phyloP scores from a whole-genome alignment of 2,329 filamentous ascomycete genomes.

The Monosporascus sp. region DNA sequence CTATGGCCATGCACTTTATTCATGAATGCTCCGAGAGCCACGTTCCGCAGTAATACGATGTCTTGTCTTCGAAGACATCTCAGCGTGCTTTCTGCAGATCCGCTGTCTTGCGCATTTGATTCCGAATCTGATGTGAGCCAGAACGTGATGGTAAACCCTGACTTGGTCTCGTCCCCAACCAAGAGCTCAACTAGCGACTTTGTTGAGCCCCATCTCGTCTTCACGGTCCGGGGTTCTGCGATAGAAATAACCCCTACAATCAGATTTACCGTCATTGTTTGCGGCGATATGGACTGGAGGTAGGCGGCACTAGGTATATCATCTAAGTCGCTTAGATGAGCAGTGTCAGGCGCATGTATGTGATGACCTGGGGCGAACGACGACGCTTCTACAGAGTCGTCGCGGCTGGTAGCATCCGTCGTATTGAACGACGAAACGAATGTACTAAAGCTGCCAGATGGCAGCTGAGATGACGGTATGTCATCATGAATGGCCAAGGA shows the following conservation, averaged over 20 bases:
- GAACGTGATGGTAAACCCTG: constrained; percentile 77
- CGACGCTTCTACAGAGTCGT: constrained; percentile 24
- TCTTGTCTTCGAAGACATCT: constrained; percentile 60
- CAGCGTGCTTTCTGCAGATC: constrained; percentile 14
- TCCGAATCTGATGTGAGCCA: constrained; percentile 57
- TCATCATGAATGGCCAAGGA: constrained; percentile 68
- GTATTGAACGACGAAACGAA: constrained; percentile 33
- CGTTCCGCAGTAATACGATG: constrained; percentile 72
- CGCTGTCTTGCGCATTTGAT: constrained; percentile 26
- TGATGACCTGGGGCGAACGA: constrained; percentile 11
- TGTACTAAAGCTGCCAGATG: constrained; percentile 23
- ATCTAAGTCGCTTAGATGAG: constrained; percentile 57
- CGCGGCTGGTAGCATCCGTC: constrained; percentile 22
- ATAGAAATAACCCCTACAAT: constrained; percentile 76
- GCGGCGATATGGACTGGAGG: constrained; percentile 63
- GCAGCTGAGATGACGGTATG: constrained; percentile 56
- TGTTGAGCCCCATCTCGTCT: constrained; percentile 56
- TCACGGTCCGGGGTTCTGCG: constrained; percentile 60
- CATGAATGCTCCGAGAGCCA: constrained; percentile 71
- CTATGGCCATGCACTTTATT: constrained; percentile 81
- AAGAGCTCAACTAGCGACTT: constrained; percentile 70
- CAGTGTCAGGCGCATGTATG: constrained; percentile 21
- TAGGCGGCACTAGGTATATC: constrained; percentile 64
- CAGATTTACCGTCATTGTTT: constrained; percentile 77
- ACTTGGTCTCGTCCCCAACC: constrained; percentile 78